Evolutionary conservation across 2,329 filamentous ascomycete species (phyloP).

Genomic region (Bipolaris bicolor): DNA sequence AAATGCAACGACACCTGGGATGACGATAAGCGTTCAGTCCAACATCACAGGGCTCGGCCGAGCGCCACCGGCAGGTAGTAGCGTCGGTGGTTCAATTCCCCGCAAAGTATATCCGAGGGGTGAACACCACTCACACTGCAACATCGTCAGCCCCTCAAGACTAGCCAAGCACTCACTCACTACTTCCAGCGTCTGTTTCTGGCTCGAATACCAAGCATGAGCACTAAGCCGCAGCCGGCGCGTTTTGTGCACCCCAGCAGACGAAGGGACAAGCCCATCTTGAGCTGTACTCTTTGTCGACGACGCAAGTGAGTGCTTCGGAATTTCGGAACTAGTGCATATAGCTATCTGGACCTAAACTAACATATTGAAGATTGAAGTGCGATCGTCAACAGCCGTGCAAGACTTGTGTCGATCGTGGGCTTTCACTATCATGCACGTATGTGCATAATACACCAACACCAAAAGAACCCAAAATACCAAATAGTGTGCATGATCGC

Average conservation of each 20-base stretch:
- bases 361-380: slow-evolving; percentile 32
- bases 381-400: slow-evolving; percentile 48
- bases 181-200: neutral
- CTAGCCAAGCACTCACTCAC: neutral
- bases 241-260: slow-evolving; percentile 37
- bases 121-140: neutral
- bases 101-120: neutral
- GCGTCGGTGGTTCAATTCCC: neutral
- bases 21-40: no score
- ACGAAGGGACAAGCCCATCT: slow-evolving; percentile 40
- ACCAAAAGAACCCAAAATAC: slow-evolving; percentile 30
- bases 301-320: slow-evolving; percentile 31
- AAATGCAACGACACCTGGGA: no score
- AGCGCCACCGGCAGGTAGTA: no score
- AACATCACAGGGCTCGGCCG: no score
- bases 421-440: slow-evolving; percentile 44
- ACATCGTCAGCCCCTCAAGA: neutral
- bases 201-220: slow-evolving; percentile 19
- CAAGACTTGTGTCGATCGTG: slow-evolving; percentile 46
- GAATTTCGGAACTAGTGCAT: neutral
- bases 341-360: neutral
- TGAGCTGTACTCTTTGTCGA: slow-evolving; percentile 40
- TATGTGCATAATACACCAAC: slow-evolving; percentile 32
- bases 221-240: slow-evolving; percentile 21
- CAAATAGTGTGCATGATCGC: slow-evolving; percentile 44